These are phyloP conservation scores for Cyclotella baltica DNA, from an alignment of 108 stramenopile genomes.

Conservation along the genomic window DNA sequence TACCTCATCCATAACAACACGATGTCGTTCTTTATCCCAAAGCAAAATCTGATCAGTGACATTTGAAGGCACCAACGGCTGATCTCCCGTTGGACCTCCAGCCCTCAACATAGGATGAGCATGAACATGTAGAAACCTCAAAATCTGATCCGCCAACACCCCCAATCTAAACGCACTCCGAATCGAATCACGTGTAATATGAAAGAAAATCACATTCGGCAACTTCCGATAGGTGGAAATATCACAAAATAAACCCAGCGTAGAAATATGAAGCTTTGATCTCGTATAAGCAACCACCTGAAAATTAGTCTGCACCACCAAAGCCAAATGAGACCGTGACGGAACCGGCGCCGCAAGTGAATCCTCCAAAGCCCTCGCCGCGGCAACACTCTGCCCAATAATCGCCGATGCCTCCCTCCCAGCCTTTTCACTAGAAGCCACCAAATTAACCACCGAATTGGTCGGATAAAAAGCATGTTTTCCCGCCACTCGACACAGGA, in stretches of 20 bases:
- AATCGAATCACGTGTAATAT: conserved; percentile 83
- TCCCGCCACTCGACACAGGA: conserved; percentile 69
- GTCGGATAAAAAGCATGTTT: conserved; percentile 80
- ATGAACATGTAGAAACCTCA: conserved; percentile 89
- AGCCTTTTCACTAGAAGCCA: conserved; percentile 51
- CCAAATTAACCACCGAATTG: conserved; percentile 79
- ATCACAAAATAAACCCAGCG: conserved; percentile 89
- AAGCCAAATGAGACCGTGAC: conserved; percentile 76
- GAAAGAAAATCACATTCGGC: conserved; percentile 88
- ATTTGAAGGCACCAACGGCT: conserved; percentile 78
- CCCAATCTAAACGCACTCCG: conserved; percentile 82
- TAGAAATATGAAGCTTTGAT: conserved; percentile 80
- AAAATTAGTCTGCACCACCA: conserved; percentile 94
- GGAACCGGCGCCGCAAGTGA: conserved; percentile 73
- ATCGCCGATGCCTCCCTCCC: conserved; percentile 14
- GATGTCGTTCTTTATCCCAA: conserved; percentile 84
- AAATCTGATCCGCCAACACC: conserved; percentile 83
- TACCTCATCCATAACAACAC: conserved; percentile 76
- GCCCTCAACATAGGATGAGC: conserved; percentile 85
- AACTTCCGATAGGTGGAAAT: conserved; percentile 75
- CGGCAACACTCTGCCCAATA: conserved; percentile 45
- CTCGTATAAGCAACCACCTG: conserved; percentile 91
- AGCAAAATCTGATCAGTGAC: conserved; percentile 90
- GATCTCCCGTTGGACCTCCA: conserved; percentile 47
- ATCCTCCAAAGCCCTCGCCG: conserved; percentile 70